Base-by-base conservation (phyloP, 148 eudicot genomes). In the Fagopyrum tataricum region DNA sequence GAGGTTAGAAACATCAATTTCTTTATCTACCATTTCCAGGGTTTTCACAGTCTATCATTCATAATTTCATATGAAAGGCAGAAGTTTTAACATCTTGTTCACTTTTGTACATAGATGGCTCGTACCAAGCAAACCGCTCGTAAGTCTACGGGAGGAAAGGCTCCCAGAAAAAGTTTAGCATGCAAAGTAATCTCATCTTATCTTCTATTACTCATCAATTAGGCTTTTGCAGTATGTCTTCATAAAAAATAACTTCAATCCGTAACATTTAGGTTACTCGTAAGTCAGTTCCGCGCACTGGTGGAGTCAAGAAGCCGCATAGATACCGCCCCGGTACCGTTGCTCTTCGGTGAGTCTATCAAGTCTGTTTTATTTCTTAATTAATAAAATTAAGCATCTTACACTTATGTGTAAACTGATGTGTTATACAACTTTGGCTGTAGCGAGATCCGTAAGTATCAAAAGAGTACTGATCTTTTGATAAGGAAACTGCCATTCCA, bases 61-160 rank as follows among this genome's bases (percentile, higher is more conserved):
- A n/a, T n/a, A n/a, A n/a, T n/a, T n/a, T n/a, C n/a, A n/a, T n/a
- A n/a, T n/a, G n/a, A n/a, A n/a, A n/a, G n/a, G n/a, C n/a, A n/a
- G n/a, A n/a, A n/a, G n/a, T n/a, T n/a, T n/a, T n/a, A 42, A 62
- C 7, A 4, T 26, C n/a, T 20, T 62, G n/a, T 0, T 37, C 18
- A 62, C 4, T 62, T 62, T 62, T 41, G 42, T 2, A 12, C 23
- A 18, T 14, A 87, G 88, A 90, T 90, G 96, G 96, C 96, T 15
- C 96, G 96, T 90, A 90, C 96, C 43, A 90, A 90, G 85, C 96
- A 91, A 80, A 91, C 96, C 44, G 96, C 96, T 43, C 91, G 96
- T 70, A 91, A 91, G 86, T 88, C 93, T 21, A 91, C 96, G 2
- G 93, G 93, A 82, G 96, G 96, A 70, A 91, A 91, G 88, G 96